Percentiles rank a stretch among this genome's conserved stretches.
phyloP scores from a whole-genome alignment of 495 filamentous ascomycete species.

The Lichenothelia convexa region DNA sequence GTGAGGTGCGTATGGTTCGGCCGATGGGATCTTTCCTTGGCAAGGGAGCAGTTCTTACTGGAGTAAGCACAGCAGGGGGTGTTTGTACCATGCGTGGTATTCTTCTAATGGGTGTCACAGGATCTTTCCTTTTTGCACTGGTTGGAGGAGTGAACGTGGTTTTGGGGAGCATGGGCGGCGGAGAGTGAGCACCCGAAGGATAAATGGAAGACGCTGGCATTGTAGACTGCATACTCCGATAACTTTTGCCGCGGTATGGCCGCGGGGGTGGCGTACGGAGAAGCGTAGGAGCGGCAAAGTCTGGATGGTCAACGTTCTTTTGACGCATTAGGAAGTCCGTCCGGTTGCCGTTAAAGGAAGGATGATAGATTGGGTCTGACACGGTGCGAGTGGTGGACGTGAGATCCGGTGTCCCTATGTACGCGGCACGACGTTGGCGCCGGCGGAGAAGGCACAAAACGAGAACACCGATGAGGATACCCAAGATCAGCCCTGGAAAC shows the following conservation, averaged over 20 bases:
- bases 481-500: slow-evolving; percentile 41
- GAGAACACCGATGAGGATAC: slow-evolving; percentile 28
- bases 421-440: slow-evolving; percentile 11
- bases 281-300: too few species aligned
- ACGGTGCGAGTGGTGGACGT: slow-evolving; percentile 29
- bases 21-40: background rate
- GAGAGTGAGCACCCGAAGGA: too few species aligned
- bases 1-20: background rate
- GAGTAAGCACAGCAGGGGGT: slow-evolving; percentile 5
- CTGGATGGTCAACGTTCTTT: too few species aligned
- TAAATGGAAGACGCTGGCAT: too few species aligned
- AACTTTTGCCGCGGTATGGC: too few species aligned
- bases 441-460: slow-evolving; percentile 26
- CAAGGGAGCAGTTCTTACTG: slow-evolving; percentile 8
- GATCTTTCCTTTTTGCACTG: too few species aligned
- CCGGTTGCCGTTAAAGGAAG: slow-evolving; percentile 28
- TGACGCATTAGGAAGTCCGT: slow-evolving; percentile 49
- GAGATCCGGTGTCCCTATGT: slow-evolving; percentile 22
- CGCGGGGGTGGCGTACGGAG: too few species aligned
- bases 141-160: slow-evolving; percentile 7
- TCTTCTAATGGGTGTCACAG: slow-evolving; percentile 2
- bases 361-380: slow-evolving; percentile 35
- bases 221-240: too few species aligned
- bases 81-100: slow-evolving; percentile 1
- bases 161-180: background rate